phyloP scores from a whole-genome alignment of 306 rosid genomes.

The Senna tora region DNA sequence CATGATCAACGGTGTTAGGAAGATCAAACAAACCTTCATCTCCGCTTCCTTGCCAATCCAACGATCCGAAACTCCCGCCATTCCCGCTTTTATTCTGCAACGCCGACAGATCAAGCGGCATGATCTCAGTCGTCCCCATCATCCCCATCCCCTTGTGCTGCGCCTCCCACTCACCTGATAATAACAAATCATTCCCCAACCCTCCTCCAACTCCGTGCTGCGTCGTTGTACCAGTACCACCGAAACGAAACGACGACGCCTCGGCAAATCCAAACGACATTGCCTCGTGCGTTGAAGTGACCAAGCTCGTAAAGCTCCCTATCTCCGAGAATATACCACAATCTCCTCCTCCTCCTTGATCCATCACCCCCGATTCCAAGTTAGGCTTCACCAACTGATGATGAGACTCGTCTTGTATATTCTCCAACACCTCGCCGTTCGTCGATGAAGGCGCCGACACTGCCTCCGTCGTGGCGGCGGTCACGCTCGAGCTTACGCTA shows the following conservation, averaged over 20 bases:
- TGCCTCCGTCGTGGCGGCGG: constrained; percentile 57
- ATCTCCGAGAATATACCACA: constrained; percentile 79
- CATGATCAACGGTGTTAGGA: constrained; percentile 79
- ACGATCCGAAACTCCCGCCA: constrained; percentile 61
- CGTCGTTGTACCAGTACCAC: too few species aligned
- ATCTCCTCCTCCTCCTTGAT: constrained; percentile 48
- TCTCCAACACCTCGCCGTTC: constrained; percentile 35
- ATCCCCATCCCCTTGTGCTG: constrained; percentile 42
- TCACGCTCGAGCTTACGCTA: constrained; percentile 89
- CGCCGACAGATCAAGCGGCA: constrained; percentile 58
- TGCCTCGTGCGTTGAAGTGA: constrained; percentile 60
- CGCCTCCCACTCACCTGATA: constrained; percentile 38
- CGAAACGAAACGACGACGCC: constrained; percentile 52
- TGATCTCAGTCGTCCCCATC: constrained; percentile 57
- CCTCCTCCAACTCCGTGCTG: not conserved
- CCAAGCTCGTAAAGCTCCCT: constrained; percentile 68
- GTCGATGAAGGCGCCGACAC: constrained; percentile 52
- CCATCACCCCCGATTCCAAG: constrained; percentile 40
- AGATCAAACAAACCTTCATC: constrained; percentile 92
- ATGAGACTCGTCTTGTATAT: too few species aligned
- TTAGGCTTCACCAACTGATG: too few species aligned
- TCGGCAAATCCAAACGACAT: constrained; percentile 60
- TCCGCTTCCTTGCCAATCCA: constrained; percentile 74
- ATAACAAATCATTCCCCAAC: not conserved
- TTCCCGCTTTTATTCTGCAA: constrained; percentile 47